A percentile compares a stretch with the other conserved stretches of the same genome.
phyloP scores from a whole-genome alignment of 306 rosid species.

The Quercus cerris region DNA sequence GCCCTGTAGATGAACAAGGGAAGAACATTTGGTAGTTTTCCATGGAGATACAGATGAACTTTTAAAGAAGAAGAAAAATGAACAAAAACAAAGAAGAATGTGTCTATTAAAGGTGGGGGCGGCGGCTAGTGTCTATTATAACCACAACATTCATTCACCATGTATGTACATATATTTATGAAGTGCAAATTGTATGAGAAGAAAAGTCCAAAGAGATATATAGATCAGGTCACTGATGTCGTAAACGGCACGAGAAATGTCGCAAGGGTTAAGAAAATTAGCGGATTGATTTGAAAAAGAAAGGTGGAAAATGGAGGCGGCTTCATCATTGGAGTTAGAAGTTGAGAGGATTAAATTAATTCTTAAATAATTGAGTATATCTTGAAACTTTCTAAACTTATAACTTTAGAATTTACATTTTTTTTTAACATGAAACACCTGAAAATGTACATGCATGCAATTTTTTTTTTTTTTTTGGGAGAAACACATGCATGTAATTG shows the following conservation, averaged over 20 bases:
- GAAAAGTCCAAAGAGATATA: slow-evolving; percentile 18
- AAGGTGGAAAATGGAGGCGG: slow-evolving; percentile 42
- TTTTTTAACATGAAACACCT: no score
- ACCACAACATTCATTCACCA: slow-evolving; percentile 23
- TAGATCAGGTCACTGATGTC: slow-evolving; percentile 30
- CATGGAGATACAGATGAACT: slow-evolving; percentile 21
- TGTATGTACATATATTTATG: slow-evolving; percentile 17
- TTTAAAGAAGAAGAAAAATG: not conserved
- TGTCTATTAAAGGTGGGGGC: slow-evolving; percentile 29
- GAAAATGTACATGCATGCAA: no score
- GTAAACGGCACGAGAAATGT: slow-evolving; percentile 58
- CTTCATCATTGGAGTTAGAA: slow-evolving; percentile 39
- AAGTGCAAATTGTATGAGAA: slow-evolving; percentile 5
- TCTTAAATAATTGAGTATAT: no score
- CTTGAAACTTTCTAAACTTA: no score
- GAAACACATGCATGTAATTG: no score
- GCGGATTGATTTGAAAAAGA: slow-evolving; percentile 25
- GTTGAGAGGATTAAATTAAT: not conserved
- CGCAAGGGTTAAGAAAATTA: slow-evolving; percentile 20
- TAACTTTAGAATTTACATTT: no score
- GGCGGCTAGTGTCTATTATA: slow-evolving; percentile 32
- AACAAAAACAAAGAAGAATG: not conserved
- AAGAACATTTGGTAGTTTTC: slow-evolving; percentile 55
- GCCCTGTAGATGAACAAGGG: slow-evolving; percentile 42
- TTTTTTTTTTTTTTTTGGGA: no score